Base-by-base conservation (phyloP, 805 yeast species). In the Torulaspora gathmanii region DNA sequence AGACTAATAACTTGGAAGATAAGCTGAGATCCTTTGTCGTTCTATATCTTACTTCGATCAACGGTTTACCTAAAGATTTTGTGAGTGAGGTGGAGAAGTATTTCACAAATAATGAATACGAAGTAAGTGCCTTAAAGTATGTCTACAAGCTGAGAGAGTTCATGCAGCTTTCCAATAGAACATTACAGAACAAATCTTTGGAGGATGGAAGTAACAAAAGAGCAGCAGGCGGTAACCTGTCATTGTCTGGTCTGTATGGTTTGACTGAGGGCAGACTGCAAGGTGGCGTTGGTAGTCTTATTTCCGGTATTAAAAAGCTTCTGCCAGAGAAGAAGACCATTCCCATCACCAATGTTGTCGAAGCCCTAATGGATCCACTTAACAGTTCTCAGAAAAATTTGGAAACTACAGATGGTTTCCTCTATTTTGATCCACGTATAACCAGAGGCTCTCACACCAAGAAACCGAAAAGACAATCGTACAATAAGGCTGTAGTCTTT, bases 341-440 rank as follows among this genome's bases (percentile, higher is more conserved):
- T 58, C 96, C 98, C 13, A 77, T 93, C 37, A 91, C 98, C 3
- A 84, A 83, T 57, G 79, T 93, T 25, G 95, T 90, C 8, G 96
- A 90, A 67, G 84, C 96, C 2, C 78, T 93, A 13, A 82, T 89
- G 86, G 95, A 87, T 51, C 96, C 98, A 6, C 49, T 71, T 10
- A 74, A 73, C 47, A 79, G 89, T 4, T 72, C 80, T 5, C 78
- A 74, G 52, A 77, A 76, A 29, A 78, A 84, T n/a, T 64, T 82
- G 41, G 80, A 77, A 53, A 66, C 86, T 38, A 87, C 96, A 0
- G 98, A 90, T 61, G 95, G 87, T 52, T 93, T 91, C 65, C 67
- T 91, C 46, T 91, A 82, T 62, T 85, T 87, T 58, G 97, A 93
- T 64, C 97, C 99, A 23, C 82, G 79, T 55, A 69, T 77, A 37